Evolutionary conservation across 2,329 filamentous ascomycete genomes (phyloP).

Genomic region (Sporothrix pallida): DNA sequence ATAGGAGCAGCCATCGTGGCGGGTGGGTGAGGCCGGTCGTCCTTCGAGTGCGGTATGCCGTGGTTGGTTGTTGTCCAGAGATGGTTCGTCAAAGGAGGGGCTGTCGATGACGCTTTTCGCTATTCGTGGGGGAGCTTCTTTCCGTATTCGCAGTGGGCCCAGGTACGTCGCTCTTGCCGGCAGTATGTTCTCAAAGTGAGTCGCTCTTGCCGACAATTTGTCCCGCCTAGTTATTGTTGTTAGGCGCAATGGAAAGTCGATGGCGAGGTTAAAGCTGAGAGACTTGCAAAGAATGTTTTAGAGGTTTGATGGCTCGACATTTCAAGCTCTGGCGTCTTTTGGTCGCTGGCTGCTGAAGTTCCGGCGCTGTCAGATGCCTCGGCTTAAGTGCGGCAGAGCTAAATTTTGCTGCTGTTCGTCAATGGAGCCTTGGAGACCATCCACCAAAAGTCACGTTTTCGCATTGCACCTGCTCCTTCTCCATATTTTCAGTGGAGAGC

Average conservation of each 20-base stretch:
- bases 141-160: not conserved
- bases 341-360: constrained; percentile 23
- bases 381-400: constrained; percentile 30
- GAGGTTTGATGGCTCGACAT: not conserved
- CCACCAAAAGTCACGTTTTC: constrained; percentile 24
- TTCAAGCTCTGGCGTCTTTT: constrained; percentile 4
- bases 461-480: constrained; percentile 9
- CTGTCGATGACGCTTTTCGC: not conserved
- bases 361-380: constrained; percentile 31
- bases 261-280: not conserved
- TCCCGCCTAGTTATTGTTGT: not conserved
- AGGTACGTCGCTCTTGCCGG: constrained; percentile 8
- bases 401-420: not conserved
- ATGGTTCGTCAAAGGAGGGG: too few relatives aligned
- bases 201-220: not conserved
- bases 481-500: constrained; percentile 22
- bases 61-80: not conserved
- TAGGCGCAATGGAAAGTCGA: not conserved
- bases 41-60: not conserved
- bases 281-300: not conserved
- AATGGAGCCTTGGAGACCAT: not conserved
- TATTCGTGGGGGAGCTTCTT: not conserved
- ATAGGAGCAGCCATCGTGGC: constrained; percentile 55
- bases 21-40: not conserved
- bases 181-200: not conserved